Base-by-base conservation (phyloP, 1,284 basidiomycete genomes). In the Fomitiporia mediterranea region DNA sequence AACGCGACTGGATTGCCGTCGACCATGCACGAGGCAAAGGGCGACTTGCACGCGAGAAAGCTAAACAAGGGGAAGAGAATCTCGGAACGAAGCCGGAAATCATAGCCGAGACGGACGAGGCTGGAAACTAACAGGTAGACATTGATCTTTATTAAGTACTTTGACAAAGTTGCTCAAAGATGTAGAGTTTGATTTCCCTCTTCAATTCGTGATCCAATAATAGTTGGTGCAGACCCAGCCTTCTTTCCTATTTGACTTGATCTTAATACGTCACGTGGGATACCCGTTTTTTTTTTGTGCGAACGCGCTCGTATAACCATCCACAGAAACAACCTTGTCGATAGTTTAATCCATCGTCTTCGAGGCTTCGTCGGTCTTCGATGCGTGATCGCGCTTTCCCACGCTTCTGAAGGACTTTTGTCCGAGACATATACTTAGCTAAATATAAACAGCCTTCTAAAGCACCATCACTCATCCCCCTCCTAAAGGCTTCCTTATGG, bases 1-100 rank as follows among this genome's bases (percentile, higher is more conserved):
- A 69, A 64, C 65, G 60, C 40, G 70, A 69, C 59, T 91, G 87
- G 85, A 69, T 69, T 17, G 70, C 74, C 42, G 86, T 91, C 2
- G 84, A 89, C 40, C 59, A 74, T 60, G 82, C 81, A 35, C 68
- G 86, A 60, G 85, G 86, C 4, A 87, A 86, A 64, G 85, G 86
- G 1, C 69, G 86, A 54, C 63, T 88, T 30, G 56, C 56, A n/a
- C 28, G 56, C 28, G 56, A 58, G 37, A 58, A 58, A 21, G 56
- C 56, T 15, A 54, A 54, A 25, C 52, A 50, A 19, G 52, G 52
- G 7, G 56, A 58, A 27, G 47, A 43, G 25, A 39, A 54, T 37
- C 43, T 58, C 15, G 27, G 28, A 23, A 57, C 51, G 30, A 53
- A 34, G 34, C 23, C 34, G 19, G 56, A 52, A 48, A 48, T 27